Evolutionary conservation across 345 rosid genomes (phyloP).

Genomic region (Odontarrhena argentea): DNA sequence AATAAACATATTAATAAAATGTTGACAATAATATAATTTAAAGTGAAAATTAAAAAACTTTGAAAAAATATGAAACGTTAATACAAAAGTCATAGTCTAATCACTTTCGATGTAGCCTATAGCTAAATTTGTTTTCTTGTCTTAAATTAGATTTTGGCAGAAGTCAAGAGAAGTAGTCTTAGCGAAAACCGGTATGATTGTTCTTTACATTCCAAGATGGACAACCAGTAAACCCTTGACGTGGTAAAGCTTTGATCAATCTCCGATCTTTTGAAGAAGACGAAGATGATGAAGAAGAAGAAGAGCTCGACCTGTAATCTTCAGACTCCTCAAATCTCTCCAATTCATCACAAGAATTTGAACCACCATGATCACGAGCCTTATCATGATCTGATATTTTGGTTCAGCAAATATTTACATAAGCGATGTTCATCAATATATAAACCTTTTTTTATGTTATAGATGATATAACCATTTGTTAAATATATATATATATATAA

Average conservation of each 20-base stretch:
- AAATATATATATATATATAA: no score
- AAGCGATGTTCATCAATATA: background rate
- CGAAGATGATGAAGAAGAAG: constrained; percentile 46
- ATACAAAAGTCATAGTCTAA: constrained; percentile 17
- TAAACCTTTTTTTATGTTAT: background rate
- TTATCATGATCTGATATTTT: constrained; percentile 20
- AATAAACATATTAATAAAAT: background rate
- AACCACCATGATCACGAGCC: background rate
- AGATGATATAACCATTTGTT: no score
- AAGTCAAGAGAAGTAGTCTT: constrained; percentile 22
- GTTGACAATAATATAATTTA: background rate
- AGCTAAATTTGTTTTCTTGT: background rate
- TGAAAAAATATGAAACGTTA: constrained; percentile 1
- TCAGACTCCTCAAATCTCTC: constrained; percentile 24
- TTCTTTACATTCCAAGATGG: constrained; percentile 38
- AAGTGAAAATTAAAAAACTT: background rate
- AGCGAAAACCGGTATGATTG: constrained; percentile 35
- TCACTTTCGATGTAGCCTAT: constrained; percentile 3
- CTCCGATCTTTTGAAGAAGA: constrained; percentile 40
- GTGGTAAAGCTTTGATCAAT: constrained; percentile 28
- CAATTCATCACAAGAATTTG: constrained; percentile 32
- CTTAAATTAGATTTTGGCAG: constrained; percentile 4
- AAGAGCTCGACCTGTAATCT: constrained; percentile 43
- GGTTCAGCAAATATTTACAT: background rate
- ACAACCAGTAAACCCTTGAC: constrained; percentile 39